A percentile compares a stretch with the other conserved stretches of the same genome.
phyloP scores from a whole-genome alignment of 2,329 filamentous ascomycete genomes.

The Ophiosphaerella herpotricha region DNA sequence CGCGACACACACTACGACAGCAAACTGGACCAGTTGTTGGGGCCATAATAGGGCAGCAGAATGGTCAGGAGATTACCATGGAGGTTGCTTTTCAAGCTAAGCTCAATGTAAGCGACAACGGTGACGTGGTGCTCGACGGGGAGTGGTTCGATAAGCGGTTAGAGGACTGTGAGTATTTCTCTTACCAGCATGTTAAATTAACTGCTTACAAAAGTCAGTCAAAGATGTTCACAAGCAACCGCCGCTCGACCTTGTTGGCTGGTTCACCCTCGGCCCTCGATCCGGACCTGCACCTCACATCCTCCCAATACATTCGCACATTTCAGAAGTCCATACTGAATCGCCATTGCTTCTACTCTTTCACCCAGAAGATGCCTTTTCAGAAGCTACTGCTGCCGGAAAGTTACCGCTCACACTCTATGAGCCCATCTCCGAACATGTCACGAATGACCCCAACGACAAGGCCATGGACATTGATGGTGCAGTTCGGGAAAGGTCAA shows the following conservation, averaged over 20 bases:
- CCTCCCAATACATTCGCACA: conserved; percentile 76
- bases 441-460: conserved; percentile 39
- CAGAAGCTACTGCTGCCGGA: conserved; percentile 65
- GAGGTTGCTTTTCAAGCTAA: conserved; percentile 92
- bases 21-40: conserved; percentile 79
- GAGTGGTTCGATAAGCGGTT: conserved; percentile 77
- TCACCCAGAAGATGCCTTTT: conserved; percentile 66
- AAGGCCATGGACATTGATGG: conserved; percentile 67
- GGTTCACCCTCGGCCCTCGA: conserved; percentile 79
- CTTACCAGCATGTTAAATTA: conserved; percentile 9
- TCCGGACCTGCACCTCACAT: conserved; percentile 70
- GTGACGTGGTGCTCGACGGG: conserved; percentile 66
- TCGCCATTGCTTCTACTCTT: conserved; percentile 87
- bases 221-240: conserved; percentile 85
- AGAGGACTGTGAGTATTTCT: conserved; percentile 72
- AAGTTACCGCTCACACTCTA: conserved; percentile 90
- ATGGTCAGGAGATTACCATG: conserved; percentile 86
- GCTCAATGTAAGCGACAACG: conserved; percentile 51
- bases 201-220: conserved; percentile 58
- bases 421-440: conserved; percentile 65
- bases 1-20: conserved; percentile 79
- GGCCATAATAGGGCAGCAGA: conserved; percentile 87
- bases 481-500: conserved; percentile 50
- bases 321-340: conserved; percentile 77
- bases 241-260: conserved; percentile 80